These are phyloP conservation scores for Anthracocystis panici-leucophaei DNA, from an alignment of 1,284 basidiomycete genomes.

Conservation along the genomic window DNA sequence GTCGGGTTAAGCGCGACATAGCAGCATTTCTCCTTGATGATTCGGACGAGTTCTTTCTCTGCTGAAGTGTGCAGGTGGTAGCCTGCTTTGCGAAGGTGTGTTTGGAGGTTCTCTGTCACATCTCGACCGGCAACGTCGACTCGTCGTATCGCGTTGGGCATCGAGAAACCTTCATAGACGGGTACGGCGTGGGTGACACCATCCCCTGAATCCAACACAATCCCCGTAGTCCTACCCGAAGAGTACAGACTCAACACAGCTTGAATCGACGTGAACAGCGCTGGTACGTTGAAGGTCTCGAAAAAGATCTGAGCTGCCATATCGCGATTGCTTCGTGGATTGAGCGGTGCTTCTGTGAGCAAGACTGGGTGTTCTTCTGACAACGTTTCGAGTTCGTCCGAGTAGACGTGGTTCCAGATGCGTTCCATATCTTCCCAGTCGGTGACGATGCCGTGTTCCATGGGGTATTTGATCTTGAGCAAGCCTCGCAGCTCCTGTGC, in stretches of 20 bases:
- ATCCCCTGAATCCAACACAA: slow-evolving; percentile 97
- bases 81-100: slow-evolving; percentile 91
- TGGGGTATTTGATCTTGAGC: slow-evolving; percentile 67
- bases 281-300: slow-evolving; percentile 98
- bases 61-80: slow-evolving; percentile 96
- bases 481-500: slow-evolving; percentile 68
- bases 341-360: slow-evolving; percentile 90
- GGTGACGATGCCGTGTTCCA: slow-evolving; percentile 69
- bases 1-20: slow-evolving; percentile 90
- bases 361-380: slow-evolving; percentile 86
- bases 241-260: slow-evolving; percentile 97
- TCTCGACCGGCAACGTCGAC: slow-evolving; percentile 95
- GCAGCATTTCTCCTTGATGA: slow-evolving; percentile 98
- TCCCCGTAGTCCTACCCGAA: slow-evolving; percentile 97
- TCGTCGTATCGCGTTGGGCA: slow-evolving; percentile 96
- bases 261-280: slow-evolving; percentile 95
- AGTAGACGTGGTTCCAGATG: slow-evolving; percentile 68
- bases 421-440: slow-evolving; percentile 70
- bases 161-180: slow-evolving; percentile 98
- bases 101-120: slow-evolving; percentile 94
- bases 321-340: slow-evolving; percentile 91
- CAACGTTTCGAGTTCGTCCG: slow-evolving; percentile 66
- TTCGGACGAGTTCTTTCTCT: slow-evolving; percentile 94
- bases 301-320: slow-evolving; percentile 98
- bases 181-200: slow-evolving; percentile 99